Conservation (phyloP, 306 rosid genomes). For the Lotus japonicus region DNA sequence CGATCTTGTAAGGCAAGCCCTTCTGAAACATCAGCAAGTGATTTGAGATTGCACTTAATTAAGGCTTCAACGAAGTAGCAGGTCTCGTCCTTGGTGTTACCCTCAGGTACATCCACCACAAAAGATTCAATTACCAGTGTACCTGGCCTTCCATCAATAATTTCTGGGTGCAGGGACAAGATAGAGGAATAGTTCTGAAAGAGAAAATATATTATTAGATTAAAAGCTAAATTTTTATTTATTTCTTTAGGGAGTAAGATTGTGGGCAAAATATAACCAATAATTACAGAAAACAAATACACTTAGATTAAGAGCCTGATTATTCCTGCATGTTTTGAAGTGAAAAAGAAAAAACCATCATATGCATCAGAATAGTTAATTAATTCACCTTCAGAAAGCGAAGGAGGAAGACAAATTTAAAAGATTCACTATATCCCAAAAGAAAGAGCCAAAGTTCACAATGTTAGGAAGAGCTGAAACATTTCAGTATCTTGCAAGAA, state of each 20-base stretch:
- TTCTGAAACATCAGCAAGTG: conserved; percentile 91
- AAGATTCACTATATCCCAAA: not conserved
- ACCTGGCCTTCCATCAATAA: conserved; percentile 89
- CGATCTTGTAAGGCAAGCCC: conserved; percentile 83
- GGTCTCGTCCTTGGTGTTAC: conserved; percentile 96
- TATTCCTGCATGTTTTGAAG: not conserved
- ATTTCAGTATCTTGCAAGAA: not conserved
- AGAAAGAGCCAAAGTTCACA: not conserved
- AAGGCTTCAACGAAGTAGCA: conserved; percentile 95
- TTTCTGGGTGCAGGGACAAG: conserved; percentile 88
- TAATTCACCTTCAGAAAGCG: not conserved
- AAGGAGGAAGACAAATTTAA: not conserved
- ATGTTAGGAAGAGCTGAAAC: not conserved
- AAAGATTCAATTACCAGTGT: conserved; percentile 90
- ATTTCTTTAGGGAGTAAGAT: no score
- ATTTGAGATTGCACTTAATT: conserved; percentile 94
- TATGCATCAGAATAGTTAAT: no score
- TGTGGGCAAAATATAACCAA: no score
- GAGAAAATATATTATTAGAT: not conserved
- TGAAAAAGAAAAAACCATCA: not conserved
- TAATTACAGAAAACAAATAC: not conserved
- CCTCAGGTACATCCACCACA: conserved; percentile 96
- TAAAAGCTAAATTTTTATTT: not conserved
- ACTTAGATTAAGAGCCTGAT: not conserved
- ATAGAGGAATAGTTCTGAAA: conserved; percentile 94